Evolutionary conservation across 495 filamentous ascomycete species (phyloP).

Genomic region (Penicillium taxi): DNA sequence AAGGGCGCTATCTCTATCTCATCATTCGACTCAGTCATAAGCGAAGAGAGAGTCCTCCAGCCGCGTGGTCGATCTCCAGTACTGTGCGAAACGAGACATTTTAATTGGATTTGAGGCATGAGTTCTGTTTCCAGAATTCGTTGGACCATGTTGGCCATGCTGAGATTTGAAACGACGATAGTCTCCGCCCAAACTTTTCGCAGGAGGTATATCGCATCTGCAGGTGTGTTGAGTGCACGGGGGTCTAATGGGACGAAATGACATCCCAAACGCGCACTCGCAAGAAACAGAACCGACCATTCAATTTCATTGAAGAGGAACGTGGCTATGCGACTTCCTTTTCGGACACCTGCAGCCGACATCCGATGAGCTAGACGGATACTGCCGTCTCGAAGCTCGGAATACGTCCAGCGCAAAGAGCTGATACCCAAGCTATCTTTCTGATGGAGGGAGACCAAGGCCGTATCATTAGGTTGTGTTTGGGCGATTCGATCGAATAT

Average conservation of each 20-base stretch:
- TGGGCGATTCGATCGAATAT: too few species aligned
- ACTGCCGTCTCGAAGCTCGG: slow-evolving; percentile 8
- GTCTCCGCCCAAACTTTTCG: slow-evolving; percentile 10
- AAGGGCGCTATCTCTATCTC: too few species aligned
- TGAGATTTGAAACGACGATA: slow-evolving; percentile 22
- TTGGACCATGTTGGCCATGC: too few species aligned
- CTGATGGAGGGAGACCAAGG: too few species aligned
- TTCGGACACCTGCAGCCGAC: slow-evolving; percentile 2
- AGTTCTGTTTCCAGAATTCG: too few species aligned
- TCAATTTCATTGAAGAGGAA: slow-evolving; percentile 27
- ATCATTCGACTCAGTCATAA: too few species aligned
- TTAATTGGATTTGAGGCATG: too few species aligned
- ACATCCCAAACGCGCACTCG: slow-evolving; percentile 19
- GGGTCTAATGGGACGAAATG: slow-evolving; percentile 25
- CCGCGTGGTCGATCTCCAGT: too few species aligned
- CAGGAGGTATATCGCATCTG: slow-evolving; percentile 16
- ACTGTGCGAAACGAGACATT: too few species aligned
- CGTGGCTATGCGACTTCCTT: slow-evolving; percentile 13
- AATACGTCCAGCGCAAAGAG: slow-evolving; percentile 16
- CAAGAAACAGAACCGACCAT: slow-evolving; percentile 26
- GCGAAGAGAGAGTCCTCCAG: too few species aligned
- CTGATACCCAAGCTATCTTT: too few species aligned
- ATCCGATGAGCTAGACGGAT: slow-evolving; percentile 6
- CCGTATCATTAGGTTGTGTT: too few species aligned
- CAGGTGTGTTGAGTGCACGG: slow-evolving; percentile 7